These are phyloP conservation scores for Erodium moschatum DNA, from an alignment of 441 rosid genomes.

Conservation along the genomic window DNA sequence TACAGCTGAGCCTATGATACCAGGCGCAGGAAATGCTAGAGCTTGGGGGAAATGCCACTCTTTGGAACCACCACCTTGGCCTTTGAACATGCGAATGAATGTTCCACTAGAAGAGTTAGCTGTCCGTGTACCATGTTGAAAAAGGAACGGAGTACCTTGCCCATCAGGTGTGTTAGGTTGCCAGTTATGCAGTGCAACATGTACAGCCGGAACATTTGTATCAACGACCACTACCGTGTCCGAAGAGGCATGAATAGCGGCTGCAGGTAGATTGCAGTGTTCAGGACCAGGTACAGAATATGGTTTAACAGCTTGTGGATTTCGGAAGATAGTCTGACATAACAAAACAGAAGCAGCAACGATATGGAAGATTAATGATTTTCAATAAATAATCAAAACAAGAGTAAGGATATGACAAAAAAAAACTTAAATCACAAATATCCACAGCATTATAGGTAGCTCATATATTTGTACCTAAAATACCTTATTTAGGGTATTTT, in stretches of 20 bases:
- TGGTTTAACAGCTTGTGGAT: constrained; percentile 77
- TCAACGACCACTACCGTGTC: constrained; percentile 75
- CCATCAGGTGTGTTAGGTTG: constrained; percentile 98
- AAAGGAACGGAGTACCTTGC: constrained; percentile 87
- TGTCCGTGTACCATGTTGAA: constrained; percentile 74
- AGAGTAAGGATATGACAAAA: neutral
- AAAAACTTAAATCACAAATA: too few species aligned
- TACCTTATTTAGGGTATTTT: neutral
- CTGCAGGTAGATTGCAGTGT: constrained; percentile 94
- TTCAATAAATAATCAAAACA: neutral
- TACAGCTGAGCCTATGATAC: constrained; percentile 72
- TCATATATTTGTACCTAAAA: neutral
- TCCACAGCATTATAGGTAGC: too few species aligned
- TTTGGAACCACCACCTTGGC: constrained; percentile 49
- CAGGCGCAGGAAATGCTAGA: constrained; percentile 78
- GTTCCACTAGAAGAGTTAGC: constrained; percentile 64
- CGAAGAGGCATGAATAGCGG: constrained; percentile 80
- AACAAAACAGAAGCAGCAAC: neutral
- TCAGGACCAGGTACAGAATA: constrained; percentile 71
- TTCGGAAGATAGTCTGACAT: constrained; percentile 84
- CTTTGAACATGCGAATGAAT: constrained; percentile 89
- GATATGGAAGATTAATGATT: neutral
- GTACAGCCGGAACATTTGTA: constrained; percentile 87
- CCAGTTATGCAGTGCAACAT: constrained; percentile 87
- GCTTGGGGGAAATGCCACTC: constrained; percentile 90